Evolutionary conservation across 2,329 filamentous ascomycete species (phyloP), one percentile per base, ranked within the genome.

Genomic region (Neonectria sp.): DNA sequence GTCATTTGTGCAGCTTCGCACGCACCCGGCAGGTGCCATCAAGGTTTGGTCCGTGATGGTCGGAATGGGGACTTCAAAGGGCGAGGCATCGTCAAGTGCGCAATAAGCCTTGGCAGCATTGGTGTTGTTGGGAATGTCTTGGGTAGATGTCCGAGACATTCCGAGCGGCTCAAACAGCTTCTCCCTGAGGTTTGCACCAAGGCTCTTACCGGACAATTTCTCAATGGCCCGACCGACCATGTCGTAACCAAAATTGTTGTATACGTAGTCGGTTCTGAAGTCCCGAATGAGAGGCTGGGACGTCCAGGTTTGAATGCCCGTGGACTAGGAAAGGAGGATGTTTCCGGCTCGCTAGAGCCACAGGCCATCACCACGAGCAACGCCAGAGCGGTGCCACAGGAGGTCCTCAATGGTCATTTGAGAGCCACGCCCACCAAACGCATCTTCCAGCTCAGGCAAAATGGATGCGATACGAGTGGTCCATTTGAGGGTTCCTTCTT

Each of bases 121-220:
- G 27, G 49, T n/a, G 25, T 31, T 52, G 27, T 81, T 31, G n/a
- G 49, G 27, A 6, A 31, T 31, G 27, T 52, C 49, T 33, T 17
- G 13, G 5, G 27, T 8, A 27, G 40, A 58, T 6, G 55, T 58
- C 13, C 43, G 55, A 8, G 27, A 17, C 37, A 48, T 58, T 31
- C 55, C 55, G 3, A 48, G 55, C 4, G 55, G 55, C 40, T 33
- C 55, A 48, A 58, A 58, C 9, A 58, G 3, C 15, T 48, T 58
- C 27, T 58, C 43, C 40, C 12, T 58, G 27, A 58, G 25, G 55
- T 33, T 48, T 48, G n/a, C 12, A 21, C 43, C 55, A 5, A 33
- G 15, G 17, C 35, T 35, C 29, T 58, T 46, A 3, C 55, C 55
- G 2, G 55, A 21, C 27, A 45, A 12, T 24, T 43, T 58, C 40